Base-by-base conservation (phyloP, 2,329 filamentous ascomycete genomes). In the Pseudogymnoascus sp. region DNA sequence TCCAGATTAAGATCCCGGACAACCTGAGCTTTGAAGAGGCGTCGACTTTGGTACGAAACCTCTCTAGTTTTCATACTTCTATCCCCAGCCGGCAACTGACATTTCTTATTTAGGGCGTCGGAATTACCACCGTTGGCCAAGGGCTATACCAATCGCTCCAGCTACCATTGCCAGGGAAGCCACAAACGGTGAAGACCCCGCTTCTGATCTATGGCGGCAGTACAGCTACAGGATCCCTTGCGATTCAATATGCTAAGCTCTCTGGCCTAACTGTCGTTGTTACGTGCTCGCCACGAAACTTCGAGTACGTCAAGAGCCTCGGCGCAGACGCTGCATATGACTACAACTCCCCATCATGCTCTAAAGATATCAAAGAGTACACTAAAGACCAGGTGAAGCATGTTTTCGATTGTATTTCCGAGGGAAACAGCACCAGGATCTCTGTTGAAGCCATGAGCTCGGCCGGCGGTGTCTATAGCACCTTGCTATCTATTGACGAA, bases 191-290 rank as follows among this genome's bases (percentile, higher is more conserved):
- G 33, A 61, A 36, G 28, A 33, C 36, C 2, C 73, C 77, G 0
- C 68, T 83, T 17, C 69, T 83, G 11, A 78, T 83, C 62, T 82
- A 82, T 65, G 80, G 80, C 53, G 80, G 77, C 8, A 79, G 77
- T 40, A 81, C 79, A 1, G 80, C 80, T 17, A 82, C 80, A 0
- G 81, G 81, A 1, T 74, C 75, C 1, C 72, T 82, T 3, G 80
- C 79, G 6, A 75, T 83, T 28, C 80, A 82, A 67, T 81, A 73
- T 64, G 80, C 78, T 7, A 78, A 79, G 64, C 72, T 80, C 65
- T 72, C 71, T 9, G 72, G 72, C 19, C 53, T 68, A 4, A 64
- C 63, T 40, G 79, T 82, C 44, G 71, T 80, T 57, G 74, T 78
- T 6, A 81, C 78, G 15, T 77, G 77, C 63, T 81, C 79, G 1